A percentile compares a stretch with the other conserved stretches of the same genome.
Conservation (phyloP, 2,329 filamentous ascomycete species). For the Arthrinium puccinioides region DNA sequence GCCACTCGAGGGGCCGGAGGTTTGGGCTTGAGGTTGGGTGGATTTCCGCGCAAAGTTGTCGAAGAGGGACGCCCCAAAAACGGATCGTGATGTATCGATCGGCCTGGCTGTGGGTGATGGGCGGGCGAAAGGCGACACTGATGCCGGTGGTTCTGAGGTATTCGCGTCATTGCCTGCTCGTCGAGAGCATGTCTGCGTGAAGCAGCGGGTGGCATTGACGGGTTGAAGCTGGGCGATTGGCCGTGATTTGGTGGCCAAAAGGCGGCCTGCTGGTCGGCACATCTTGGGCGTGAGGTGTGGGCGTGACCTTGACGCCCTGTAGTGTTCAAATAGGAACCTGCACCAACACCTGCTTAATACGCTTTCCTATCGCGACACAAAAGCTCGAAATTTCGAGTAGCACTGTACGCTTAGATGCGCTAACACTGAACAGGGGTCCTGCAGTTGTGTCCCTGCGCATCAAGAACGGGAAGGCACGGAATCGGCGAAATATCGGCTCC, state of each 20-base stretch:
- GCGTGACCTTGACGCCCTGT: too few species aligned
- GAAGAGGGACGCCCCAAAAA: constrained; percentile 3
- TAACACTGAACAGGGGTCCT: too few species aligned
- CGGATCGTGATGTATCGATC: not conserved
- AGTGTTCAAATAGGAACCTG: too few species aligned
- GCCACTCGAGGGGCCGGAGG: not conserved
- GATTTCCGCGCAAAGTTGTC: not conserved
- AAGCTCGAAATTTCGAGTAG: too few species aligned
- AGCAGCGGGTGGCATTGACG: constrained; percentile 6
- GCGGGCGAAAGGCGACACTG: not conserved
- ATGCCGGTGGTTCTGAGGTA: not conserved
- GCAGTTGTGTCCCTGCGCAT: too few species aligned
- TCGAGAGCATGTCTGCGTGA: constrained; percentile 5
- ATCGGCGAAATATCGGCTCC: too few species aligned
- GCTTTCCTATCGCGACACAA: too few species aligned
- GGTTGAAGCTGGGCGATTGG: constrained; percentile 1
- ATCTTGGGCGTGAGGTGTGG: not conserved
- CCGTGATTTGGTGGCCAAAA: constrained; percentile 4
- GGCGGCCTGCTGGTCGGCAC: constrained; percentile 6
- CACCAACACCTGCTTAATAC: too few species aligned
- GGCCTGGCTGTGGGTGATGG: constrained; percentile 1
- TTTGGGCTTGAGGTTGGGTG: not conserved
- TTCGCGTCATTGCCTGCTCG: constrained; percentile 4
- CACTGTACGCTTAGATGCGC: too few species aligned
- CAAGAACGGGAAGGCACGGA: too few species aligned